Conservation (phyloP, 164 flowering plant species). For the Vitis amurensis region DNA sequence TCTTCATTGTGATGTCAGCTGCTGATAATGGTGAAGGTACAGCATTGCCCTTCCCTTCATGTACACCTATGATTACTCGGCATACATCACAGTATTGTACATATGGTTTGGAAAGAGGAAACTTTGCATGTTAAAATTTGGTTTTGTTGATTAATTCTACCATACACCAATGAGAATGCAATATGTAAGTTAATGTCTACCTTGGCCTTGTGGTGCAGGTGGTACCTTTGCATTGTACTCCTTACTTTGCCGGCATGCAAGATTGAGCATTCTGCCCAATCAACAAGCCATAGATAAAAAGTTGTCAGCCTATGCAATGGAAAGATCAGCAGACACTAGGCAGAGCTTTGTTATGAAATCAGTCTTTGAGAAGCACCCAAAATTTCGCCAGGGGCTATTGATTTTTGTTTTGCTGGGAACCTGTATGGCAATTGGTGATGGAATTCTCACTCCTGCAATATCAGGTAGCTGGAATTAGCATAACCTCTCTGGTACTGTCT, state of each 20-base stretch:
- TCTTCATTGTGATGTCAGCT: constrained; percentile 64
- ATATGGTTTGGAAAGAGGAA: background rate
- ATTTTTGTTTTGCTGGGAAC: constrained; percentile 69
- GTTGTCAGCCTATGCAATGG: constrained; percentile 39
- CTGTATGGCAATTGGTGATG: constrained; percentile 91
- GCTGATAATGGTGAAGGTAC: constrained; percentile 92
- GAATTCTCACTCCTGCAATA: constrained; percentile 79
- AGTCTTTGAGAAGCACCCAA: constrained; percentile 56
- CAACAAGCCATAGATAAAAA: constrained; percentile 55
- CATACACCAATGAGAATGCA: background rate
- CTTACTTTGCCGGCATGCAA: constrained; percentile 71
- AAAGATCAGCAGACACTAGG: constrained; percentile 38
- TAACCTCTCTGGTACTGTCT: background rate
- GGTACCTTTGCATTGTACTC: constrained; percentile 86
- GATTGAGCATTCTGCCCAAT: constrained; percentile 57
- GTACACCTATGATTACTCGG: background rate
- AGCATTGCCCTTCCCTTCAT: background rate
- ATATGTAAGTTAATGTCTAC: constrained; percentile 1
- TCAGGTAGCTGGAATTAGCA: constrained; percentile 50
- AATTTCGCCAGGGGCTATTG: constrained; percentile 39
- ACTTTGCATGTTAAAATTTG: background rate
- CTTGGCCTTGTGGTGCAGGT: constrained; percentile 49
- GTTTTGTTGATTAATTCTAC: background rate
- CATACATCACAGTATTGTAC: background rate
- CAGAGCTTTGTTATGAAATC: constrained; percentile 44